A percentile compares a stretch with the other conserved stretches of the same genome.
Conservation (phyloP, 176 grass and related monocot species). For the Urochloa ruziziensis region DNA sequence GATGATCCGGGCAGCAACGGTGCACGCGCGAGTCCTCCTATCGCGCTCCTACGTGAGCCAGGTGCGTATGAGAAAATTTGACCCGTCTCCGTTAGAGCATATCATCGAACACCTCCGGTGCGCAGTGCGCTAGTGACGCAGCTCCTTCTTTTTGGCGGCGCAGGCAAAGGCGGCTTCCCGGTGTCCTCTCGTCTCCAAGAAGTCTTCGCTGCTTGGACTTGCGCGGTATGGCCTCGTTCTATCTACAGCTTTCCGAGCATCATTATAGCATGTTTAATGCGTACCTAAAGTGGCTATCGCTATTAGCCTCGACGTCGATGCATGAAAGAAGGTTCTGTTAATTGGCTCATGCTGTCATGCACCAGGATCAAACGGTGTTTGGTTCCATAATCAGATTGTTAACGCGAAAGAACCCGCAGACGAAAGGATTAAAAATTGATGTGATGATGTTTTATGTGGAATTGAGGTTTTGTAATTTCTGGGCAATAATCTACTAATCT, state of each 20-base stretch:
- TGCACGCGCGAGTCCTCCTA: constrained; percentile 14
- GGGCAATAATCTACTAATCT: background rate
- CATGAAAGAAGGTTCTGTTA: background rate
- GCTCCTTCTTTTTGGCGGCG: background rate
- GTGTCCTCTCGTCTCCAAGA: constrained; percentile 4
- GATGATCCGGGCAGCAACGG: background rate
- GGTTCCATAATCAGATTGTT: background rate
- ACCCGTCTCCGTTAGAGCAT: background rate
- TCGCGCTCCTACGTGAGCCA: background rate
- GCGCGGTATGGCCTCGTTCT: constrained; percentile 8
- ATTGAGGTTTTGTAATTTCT: background rate
- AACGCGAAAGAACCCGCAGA: background rate
- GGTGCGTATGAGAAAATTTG: background rate
- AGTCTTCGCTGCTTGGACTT: background rate
- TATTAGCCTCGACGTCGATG: background rate
- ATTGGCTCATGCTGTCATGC: background rate
- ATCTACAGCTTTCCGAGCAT: background rate
- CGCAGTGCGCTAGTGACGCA: constrained; percentile 1
- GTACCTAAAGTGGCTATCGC: background rate
- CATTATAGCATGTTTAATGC: background rate
- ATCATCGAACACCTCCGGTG: constrained; percentile 12
- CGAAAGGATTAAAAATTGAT: background rate
- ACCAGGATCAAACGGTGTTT: background rate
- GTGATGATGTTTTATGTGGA: constrained; percentile 18
- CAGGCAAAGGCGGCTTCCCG: background rate